These are phyloP conservation scores for Apiotrichum brassicae DNA, from an alignment of 1,284 basidiomycete genomes.

Conservation along the genomic window DNA sequence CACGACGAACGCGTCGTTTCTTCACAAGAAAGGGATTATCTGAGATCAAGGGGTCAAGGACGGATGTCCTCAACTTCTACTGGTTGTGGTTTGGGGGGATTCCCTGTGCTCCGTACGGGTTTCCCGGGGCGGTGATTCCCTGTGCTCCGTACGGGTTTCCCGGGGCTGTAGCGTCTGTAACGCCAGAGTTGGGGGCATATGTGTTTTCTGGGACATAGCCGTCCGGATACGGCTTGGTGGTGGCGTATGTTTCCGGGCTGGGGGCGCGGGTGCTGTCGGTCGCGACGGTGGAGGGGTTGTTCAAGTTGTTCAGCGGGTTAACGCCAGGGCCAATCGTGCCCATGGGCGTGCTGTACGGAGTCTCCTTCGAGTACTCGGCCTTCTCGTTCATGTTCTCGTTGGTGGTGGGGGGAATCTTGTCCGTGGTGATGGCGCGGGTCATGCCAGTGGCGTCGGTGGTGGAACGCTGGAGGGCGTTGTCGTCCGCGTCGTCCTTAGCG, in stretches of 20 bases:
- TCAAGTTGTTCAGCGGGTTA: neutral
- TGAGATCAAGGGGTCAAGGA: too few species aligned
- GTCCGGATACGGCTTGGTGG: neutral
- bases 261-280: neutral
- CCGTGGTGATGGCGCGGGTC: slow-evolving; percentile 1
- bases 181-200: too few species aligned
- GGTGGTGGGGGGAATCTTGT: neutral
- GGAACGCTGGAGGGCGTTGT: slow-evolving; percentile 6
- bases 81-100: too few species aligned
- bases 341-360: neutral
- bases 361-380: neutral
- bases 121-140: too few species aligned
- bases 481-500: slow-evolving; percentile 8
- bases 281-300: neutral
- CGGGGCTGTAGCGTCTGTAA: too few species aligned
- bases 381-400: neutral
- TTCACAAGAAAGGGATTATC: too few species aligned
- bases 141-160: too few species aligned
- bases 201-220: too few species aligned
- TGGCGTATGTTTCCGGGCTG: neutral
- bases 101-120: too few species aligned
- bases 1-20: too few species aligned
- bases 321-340: neutral
- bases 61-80: too few species aligned
- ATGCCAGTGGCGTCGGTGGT: slow-evolving; percentile 8